phyloP scores from a whole-genome alignment of 768 basidiomycete genomes.

The Phylloporus sp. region DNA sequence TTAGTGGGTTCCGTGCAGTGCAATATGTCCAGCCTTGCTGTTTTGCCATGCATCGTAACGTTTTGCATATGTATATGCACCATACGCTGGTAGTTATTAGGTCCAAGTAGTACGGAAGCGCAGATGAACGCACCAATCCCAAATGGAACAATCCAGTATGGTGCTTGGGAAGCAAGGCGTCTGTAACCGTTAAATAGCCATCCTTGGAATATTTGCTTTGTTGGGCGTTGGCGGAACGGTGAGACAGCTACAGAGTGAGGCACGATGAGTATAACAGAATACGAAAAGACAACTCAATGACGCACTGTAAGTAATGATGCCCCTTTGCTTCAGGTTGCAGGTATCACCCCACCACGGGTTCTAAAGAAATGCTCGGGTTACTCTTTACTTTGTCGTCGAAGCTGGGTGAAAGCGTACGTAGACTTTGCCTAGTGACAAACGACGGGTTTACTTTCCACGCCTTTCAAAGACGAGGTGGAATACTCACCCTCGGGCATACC shows the following conservation, averaged over 20 bases:
- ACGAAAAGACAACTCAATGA: conserved; percentile 11
- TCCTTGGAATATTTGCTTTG: conserved; percentile 62
- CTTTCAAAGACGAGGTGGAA: not conserved
- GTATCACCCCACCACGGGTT: conserved; percentile 90
- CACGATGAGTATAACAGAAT: not conserved
- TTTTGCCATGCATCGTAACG: conserved; percentile 60
- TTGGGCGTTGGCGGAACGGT: conserved; percentile 74
- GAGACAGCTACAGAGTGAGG: conserved; percentile 56
- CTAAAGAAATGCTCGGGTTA: conserved; percentile 42
- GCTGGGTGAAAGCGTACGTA: conserved; percentile 57
- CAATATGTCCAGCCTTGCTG: conserved; percentile 79
- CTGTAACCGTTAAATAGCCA: conserved; percentile 88
- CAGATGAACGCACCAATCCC: conserved; percentile 56
- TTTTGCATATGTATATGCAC: conserved; percentile 77
- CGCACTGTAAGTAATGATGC: conserved; percentile 80
- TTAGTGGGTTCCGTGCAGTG: conserved; percentile 33
- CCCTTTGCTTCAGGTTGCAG: conserved; percentile 65
- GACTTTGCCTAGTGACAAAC: conserved; percentile 55
- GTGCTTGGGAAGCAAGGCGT: conserved; percentile 65
- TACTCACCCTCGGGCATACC: conserved; percentile 85
- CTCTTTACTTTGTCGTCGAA: not conserved
- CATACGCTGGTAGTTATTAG: conserved; percentile 52
- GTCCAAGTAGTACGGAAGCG: not conserved
- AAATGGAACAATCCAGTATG: conserved; percentile 80
- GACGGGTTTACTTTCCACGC: not conserved